Evolutionary conservation across 495 filamentous ascomycete species (phyloP), one percentile per base, ranked within the genome.

Genomic region (Penicillium paxilli): DNA sequence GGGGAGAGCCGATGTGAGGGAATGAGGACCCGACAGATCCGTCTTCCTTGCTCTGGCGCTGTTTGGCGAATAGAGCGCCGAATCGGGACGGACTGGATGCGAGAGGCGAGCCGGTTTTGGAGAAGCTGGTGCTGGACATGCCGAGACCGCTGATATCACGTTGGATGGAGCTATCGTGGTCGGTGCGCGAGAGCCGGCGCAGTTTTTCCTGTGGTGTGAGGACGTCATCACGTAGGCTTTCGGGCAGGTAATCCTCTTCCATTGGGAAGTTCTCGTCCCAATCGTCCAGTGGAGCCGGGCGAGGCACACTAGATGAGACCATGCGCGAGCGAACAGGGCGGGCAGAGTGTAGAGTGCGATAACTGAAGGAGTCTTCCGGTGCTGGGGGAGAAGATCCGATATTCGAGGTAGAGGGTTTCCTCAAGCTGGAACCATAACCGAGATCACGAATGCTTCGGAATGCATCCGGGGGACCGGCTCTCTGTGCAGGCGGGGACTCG

Each of bases 161-260:
- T 47, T 86, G 80, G 56, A 80, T 79, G 9, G 74, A 83, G 52
- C 80, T 74, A 25, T 92, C 84, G 55, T 86, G 76, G 19, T 83
- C 83, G 14, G 82, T 84, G 17, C 87, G 83, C 11, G 94, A 96
- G 19, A 90, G 84, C 32, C 93, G 80, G 44, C 94, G 85, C 58
- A 88, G 85, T 63, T 90, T 89, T 66, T 97, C 92, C 50, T 92
- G 88, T 4, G 92, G 90, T 0, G 93, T 98, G 47, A 98, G 81
- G 32, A 98, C 83, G 64, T 98, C 94, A 55, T 98, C 94, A 58
- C 92, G 88, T 54, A 98, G 74, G 35, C 88, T 87, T 30, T 86
- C 87, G 1, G 94, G 94, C 7, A 98, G 73, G 58, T 91, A 91
- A 59, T 98, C 93, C 60, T 98, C 94, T 68, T 98, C 93, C 70